Evolutionary conservation across 2,329 filamentous ascomycete species (phyloP), one percentile per base, ranked within the genome.

Genomic region (Xylariaceae sp.): DNA sequence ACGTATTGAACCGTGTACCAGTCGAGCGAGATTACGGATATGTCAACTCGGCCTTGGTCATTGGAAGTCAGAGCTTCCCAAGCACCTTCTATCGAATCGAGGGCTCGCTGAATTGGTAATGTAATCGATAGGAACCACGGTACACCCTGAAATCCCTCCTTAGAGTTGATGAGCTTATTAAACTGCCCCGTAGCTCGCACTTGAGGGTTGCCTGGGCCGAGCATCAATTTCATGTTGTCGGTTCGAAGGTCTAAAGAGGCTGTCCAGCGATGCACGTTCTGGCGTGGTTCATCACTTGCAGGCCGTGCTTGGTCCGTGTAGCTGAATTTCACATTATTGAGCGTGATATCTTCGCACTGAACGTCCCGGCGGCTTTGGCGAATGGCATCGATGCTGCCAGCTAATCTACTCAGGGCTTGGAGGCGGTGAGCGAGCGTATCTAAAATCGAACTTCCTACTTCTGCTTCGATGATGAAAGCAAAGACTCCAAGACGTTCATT

Each of bases 301-400:
- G 61, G 40, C 64, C 58, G 71, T 58, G 41, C 61, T 53, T 51
- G 62, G 33, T 77, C 71, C 49, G 78, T 78, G 70, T 95, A 96
- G n/a, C 79, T 83, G 70, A 95, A 92, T 2, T 82, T 76, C 5
- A 95, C 81, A 60, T 83, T 78, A 63, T 79, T 78, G 53, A 94
- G 77, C 14, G 83, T 85, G 53, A 88, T 79, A 36, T 81, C 76
- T 63, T 87, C 81, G 68, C 83, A 82, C 39, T 77, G 76, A 31
- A 90, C 81, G 48, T 81, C 78, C 14, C 78, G 79, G 43, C 78
- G 76, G 63, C 83, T 78, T 60, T 79, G 76, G 52, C 85, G 78
- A 60, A 93, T 82, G 1, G 87, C 85, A 40, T 86, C 82, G 23
- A 92, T 78, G 66, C 90, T 91, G 39, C 83, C 82, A 34, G 91